Evolutionary conservation across 352 stramenopile genomes (phyloP).

Genomic region (Phytophthora sp.): DNA sequence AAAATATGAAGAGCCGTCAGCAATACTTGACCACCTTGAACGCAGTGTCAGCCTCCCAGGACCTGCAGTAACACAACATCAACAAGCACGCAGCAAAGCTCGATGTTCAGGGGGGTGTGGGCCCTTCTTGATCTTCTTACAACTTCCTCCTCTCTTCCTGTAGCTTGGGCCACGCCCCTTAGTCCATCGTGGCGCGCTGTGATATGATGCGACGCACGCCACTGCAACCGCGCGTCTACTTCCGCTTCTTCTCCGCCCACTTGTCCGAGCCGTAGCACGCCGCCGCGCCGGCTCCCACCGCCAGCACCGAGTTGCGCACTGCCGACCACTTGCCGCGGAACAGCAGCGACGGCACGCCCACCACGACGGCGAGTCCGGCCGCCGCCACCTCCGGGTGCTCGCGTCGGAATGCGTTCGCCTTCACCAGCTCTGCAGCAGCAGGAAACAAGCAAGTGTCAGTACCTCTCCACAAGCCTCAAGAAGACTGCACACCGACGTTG

Average conservation of each 20-base stretch:
- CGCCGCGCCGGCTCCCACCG: slow-evolving; percentile 55
- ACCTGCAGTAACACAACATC: not conserved
- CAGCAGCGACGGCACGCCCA: slow-evolving; percentile 70
- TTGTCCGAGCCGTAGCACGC: slow-evolving; percentile 71
- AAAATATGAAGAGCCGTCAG: not conserved
- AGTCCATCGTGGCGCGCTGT: slow-evolving; percentile 1
- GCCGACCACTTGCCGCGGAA: slow-evolving; percentile 69
- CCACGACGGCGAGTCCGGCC: slow-evolving; percentile 55
- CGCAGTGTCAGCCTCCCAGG: not conserved
- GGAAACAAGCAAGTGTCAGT: not conserved
- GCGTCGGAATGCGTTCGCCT: slow-evolving; percentile 77
- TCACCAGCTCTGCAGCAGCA: slow-evolving; percentile 58
- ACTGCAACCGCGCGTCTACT: slow-evolving; percentile 23
- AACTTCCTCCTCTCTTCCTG: slow-evolving; percentile 14
- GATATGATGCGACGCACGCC: slow-evolving; percentile 27
- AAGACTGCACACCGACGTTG: slow-evolving; percentile 44
- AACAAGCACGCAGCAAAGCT: not conserved
- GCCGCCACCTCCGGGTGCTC: slow-evolving; percentile 71
- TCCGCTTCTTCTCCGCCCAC: slow-evolving; percentile 55
- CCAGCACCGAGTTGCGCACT: slow-evolving; percentile 69
- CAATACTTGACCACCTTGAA: not conserved
- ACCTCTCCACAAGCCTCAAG: not conserved
- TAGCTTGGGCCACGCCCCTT: slow-evolving; percentile 4
- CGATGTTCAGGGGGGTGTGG: slow-evolving; percentile 12
- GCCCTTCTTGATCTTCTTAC: slow-evolving; percentile 32